Conservation (phyloP, 2,329 filamentous ascomycete genomes). For the Sarocladium brachiariae region DNA sequence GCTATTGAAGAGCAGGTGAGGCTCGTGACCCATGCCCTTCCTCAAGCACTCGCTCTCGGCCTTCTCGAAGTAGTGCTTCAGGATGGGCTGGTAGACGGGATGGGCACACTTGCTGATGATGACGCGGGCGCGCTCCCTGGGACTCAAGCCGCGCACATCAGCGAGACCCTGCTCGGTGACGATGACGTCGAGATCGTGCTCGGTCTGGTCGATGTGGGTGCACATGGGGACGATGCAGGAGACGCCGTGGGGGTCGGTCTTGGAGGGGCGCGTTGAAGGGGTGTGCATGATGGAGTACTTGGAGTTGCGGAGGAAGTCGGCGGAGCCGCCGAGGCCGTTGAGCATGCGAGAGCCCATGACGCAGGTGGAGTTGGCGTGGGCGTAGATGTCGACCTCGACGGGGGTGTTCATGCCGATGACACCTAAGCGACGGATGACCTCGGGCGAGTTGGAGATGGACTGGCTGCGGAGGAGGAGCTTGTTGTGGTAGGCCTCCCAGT, state of each 20-base stretch:
- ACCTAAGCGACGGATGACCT: slow-evolving; percentile 81
- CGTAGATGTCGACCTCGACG: slow-evolving; percentile 91
- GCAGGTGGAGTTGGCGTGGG: slow-evolving; percentile 84
- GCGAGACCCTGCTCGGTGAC: slow-evolving; percentile 73
- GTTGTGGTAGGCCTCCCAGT: slow-evolving; percentile 72
- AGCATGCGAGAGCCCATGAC: slow-evolving; percentile 86
- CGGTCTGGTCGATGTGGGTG: slow-evolving; percentile 87
- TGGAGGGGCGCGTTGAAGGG: slow-evolving; percentile 70
- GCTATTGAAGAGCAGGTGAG: slow-evolving; percentile 75
- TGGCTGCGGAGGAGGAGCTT: slow-evolving; percentile 85
- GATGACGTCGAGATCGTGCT: slow-evolving; percentile 85
- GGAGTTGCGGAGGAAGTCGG: slow-evolving; percentile 70
- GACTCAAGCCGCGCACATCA: slow-evolving; percentile 75
- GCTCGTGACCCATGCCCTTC: slow-evolving; percentile 87
- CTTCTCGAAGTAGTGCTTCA: slow-evolving; percentile 75
- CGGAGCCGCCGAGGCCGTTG: slow-evolving; percentile 75
- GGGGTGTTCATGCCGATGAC: slow-evolving; percentile 95
- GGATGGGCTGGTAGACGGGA: slow-evolving; percentile 75
- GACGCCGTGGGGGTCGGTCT: slow-evolving; percentile 75
- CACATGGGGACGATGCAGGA: slow-evolving; percentile 90
- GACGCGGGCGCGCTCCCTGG: slow-evolving; percentile 71
- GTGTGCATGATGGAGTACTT: slow-evolving; percentile 96
- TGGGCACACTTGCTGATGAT: slow-evolving; percentile 86
- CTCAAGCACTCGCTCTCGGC: slow-evolving; percentile 79
- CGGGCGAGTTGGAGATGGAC: slow-evolving; percentile 80